A percentile compares a stretch with the other conserved stretches of the same genome.
Conservation (phyloP, 805 yeast genomes). For the Starmera pachycereana region DNA sequence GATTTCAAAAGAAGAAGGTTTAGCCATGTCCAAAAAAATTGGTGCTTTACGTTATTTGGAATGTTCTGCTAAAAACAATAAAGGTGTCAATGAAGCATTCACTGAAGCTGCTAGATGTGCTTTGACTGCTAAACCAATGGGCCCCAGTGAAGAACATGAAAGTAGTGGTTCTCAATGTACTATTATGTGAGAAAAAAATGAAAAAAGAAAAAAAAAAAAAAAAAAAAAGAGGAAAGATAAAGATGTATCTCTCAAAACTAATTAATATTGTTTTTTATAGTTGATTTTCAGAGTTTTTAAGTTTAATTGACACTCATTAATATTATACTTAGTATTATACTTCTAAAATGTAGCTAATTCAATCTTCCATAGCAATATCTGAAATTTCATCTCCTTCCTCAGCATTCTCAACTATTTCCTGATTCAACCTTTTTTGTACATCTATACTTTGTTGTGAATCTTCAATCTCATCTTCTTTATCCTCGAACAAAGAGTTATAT, state of each 20-base stretch:
- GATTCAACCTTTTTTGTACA: neutral
- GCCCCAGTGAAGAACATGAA: conserved; percentile 40
- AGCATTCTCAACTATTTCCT: neutral
- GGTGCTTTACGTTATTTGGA: conserved; percentile 94
- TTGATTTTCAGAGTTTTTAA: neutral
- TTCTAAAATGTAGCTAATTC: neutral
- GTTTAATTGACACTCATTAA: neutral
- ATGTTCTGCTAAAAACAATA: conserved; percentile 91
- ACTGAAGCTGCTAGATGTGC: conserved; percentile 99
- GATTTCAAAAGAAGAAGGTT: conserved; percentile 87
- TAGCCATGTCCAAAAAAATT: conserved; percentile 81
- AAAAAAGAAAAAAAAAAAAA: neutral
- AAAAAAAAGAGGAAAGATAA: neutral
- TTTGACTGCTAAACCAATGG: conserved; percentile 77
- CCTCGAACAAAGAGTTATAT: conserved; percentile 5
- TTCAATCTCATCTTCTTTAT: conserved; percentile 3
- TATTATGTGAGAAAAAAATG: conserved; percentile 24
- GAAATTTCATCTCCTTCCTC: conserved; percentile 3
- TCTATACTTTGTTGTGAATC: neutral
- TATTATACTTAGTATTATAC: neutral
- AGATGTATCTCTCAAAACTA: neutral
- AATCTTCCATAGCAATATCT: conserved; percentile 10
- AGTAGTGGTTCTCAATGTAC: conserved; percentile 25
- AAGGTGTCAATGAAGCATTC: conserved; percentile 98
- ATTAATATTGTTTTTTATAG: neutral